Percentiles rank a stretch among this genome's conserved stretches.
These are phyloP conservation scores for Lactarius indigo DNA, from an alignment of 768 basidiomycete species.

Conservation along the genomic window DNA sequence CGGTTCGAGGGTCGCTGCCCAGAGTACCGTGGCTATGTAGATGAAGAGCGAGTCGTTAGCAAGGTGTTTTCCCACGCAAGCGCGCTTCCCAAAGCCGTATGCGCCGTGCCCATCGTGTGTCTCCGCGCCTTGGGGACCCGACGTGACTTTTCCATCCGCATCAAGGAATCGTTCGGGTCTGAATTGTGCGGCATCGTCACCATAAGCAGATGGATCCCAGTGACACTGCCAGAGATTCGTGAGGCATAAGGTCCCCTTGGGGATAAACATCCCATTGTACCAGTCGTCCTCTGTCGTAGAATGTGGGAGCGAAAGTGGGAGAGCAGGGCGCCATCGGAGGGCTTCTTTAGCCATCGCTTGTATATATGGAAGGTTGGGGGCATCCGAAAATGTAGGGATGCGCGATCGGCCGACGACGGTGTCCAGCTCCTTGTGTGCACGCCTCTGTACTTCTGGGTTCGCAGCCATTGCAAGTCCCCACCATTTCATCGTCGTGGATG, in stretches of 20 bases:
- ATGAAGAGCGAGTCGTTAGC: slow-evolving; percentile 27
- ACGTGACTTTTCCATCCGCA: not conserved
- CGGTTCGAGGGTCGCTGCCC: slow-evolving; percentile 23
- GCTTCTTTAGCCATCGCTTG: slow-evolving; percentile 7
- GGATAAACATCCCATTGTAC: slow-evolving; percentile 33
- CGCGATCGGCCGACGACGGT: slow-evolving; percentile 19
- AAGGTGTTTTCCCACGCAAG: slow-evolving; percentile 26
- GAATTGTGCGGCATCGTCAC: slow-evolving; percentile 24
- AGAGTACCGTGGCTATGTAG: slow-evolving; percentile 21
- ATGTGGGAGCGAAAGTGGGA: not conserved
- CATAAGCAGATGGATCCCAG: slow-evolving; percentile 14
- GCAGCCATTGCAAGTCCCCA: slow-evolving; percentile 22
- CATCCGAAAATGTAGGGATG: slow-evolving; percentile 19
- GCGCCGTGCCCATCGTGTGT: slow-evolving; percentile 21
- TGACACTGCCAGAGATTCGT: slow-evolving; percentile 26
- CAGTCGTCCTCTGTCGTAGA: slow-evolving; percentile 29
- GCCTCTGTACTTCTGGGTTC: slow-evolving; percentile 15
- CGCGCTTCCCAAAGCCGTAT: slow-evolving; percentile 24
- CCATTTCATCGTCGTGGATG: slow-evolving; percentile 12
- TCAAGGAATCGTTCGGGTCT: slow-evolving; percentile 25
- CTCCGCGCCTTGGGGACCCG: slow-evolving; percentile 1
- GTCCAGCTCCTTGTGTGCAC: slow-evolving; percentile 23
- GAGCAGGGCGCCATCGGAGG: slow-evolving; percentile 8
- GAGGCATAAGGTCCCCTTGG: slow-evolving; percentile 35
- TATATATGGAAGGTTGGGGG: slow-evolving; percentile 15